Base-by-base conservation (phyloP, 225 moss, liverwort and hornwort genomes). In the Ulota crispa region DNA sequence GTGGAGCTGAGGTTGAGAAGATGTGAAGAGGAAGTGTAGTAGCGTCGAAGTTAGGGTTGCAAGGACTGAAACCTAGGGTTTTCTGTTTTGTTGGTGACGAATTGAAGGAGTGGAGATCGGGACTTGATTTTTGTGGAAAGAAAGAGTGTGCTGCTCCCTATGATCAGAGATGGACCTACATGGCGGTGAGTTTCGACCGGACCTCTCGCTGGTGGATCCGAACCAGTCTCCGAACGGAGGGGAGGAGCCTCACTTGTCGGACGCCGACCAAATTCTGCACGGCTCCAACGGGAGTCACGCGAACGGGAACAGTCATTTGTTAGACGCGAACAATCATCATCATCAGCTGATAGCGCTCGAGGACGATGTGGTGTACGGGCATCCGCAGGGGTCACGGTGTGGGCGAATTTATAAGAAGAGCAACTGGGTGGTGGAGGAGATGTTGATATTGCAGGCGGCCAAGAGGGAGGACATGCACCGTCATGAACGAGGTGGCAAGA, bases 391-490 rank as follows among this genome's bases (percentile, higher is more conserved):
- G 18, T 73, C 84, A 1, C 87, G 91, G 53, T 85, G 87, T 72
- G 94, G 91, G 32, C 89, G 95, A 2, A 80, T 88, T 34, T 93
- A 95, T 55, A 93, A 91, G 83, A 93, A 95, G 79, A 92, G 95
- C 73, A 90, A 89, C 39, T 95, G 93, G 93, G 87, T 89, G 63
- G 87, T 93, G 47, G 88, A 91, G 32, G 95, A 95, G 92, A 90
- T 95, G 88, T 45, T 95, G 74, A 84, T 93, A 27, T 63, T 95
- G 67, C 95, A 95, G 41, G 89, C 86, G 21, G 92, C 92, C n/a
- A 92, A 91, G 80, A 76, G 93, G 36, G 93, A 93, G 81, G 93
- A 95, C 76, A 83, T 87, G 32, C 92, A 93, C 55, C 82, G 92
- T 20, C 87, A 92, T n/a, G 91, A 89, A 23, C 83, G 90, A 0